These are phyloP conservation scores for Cryptosporidium parvum DNA, from an alignment of 169 alveolate species.

Conservation along the genomic window DNA sequence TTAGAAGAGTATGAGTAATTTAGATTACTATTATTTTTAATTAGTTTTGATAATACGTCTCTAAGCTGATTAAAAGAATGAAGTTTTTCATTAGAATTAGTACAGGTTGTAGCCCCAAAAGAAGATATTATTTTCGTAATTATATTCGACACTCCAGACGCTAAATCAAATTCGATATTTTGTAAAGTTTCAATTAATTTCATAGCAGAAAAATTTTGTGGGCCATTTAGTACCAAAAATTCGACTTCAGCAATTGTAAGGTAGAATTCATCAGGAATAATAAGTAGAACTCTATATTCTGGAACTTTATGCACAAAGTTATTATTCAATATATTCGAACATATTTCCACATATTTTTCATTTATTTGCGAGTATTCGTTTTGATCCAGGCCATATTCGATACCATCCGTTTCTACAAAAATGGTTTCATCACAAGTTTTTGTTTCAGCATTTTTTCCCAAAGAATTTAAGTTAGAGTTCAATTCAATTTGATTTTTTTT, in stretches of 20 bases:
- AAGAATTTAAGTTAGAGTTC: neutral
- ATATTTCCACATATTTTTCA: neutral
- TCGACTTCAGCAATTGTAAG: slow-evolving; percentile 16
- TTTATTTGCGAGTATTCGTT: neutral
- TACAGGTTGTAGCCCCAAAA: neutral
- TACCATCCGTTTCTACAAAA: neutral
- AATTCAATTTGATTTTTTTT: neutral
- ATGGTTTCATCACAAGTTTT: neutral
- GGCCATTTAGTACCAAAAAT: slow-evolving; percentile 34
- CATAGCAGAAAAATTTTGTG: slow-evolving; percentile 43
- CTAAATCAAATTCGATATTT: neutral
- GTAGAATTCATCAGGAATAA: slow-evolving; percentile 46
- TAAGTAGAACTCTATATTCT: slow-evolving; percentile 38
- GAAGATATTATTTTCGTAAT: slow-evolving; percentile 3
- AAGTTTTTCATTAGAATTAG: slow-evolving; percentile 10
- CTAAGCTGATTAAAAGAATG: slow-evolving; percentile 19
- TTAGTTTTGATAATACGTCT: slow-evolving; percentile 10
- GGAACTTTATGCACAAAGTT: neutral
- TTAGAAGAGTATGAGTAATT: slow-evolving; percentile 9
- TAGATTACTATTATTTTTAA: neutral
- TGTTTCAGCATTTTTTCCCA: neutral
- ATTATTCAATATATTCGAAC: neutral
- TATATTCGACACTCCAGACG: neutral
- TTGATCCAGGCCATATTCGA: neutral
- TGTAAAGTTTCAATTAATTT: slow-evolving; percentile 21